Evolutionary conservation across 768 basidiomycete species (phyloP).

Genomic region (Artomyces pyxidatus): DNA sequence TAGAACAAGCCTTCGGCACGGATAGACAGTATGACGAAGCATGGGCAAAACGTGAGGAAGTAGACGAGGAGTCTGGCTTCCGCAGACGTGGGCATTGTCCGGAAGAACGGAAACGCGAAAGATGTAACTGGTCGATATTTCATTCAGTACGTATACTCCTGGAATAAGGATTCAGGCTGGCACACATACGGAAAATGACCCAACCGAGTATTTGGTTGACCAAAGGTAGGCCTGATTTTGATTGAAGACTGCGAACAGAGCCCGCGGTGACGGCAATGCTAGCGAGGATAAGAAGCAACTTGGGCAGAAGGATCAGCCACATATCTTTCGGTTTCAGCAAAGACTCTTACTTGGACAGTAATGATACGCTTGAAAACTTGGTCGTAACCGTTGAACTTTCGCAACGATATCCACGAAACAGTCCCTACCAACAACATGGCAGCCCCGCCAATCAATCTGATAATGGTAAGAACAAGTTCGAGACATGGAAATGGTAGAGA

Average conservation of each 20-base stretch:
- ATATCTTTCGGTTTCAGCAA: too few species aligned
- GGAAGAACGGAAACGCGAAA: conserved; percentile 43
- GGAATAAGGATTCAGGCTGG: background rate
- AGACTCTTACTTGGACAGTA: too few species aligned
- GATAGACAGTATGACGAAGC: conserved; percentile 75
- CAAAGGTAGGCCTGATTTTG: conserved; percentile 57
- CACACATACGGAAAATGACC: conserved; percentile 49
- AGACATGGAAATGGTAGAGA: too few species aligned
- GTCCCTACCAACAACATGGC: conserved; percentile 1
- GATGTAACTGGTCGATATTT: conserved; percentile 32
- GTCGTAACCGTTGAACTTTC: too few species aligned
- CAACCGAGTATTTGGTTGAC: conserved; percentile 57
- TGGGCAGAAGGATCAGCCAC: too few species aligned
- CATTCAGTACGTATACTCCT: background rate
- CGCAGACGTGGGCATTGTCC: conserved; percentile 35
- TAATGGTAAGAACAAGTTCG: background rate
- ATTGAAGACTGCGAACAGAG: conserved; percentile 54
- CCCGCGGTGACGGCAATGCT: conserved; percentile 47
- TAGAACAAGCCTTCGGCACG: conserved; percentile 79
- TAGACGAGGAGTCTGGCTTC: conserved; percentile 48
- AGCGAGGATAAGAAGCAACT: conserved; percentile 38
- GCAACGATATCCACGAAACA: background rate
- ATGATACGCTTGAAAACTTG: too few species aligned
- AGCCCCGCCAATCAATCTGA: background rate
- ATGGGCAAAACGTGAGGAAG: conserved; percentile 66